phyloP scores from a whole-genome alignment of 2,329 filamentous ascomycete genomes.

The Arthrobotrys pseudoclavata region DNA sequence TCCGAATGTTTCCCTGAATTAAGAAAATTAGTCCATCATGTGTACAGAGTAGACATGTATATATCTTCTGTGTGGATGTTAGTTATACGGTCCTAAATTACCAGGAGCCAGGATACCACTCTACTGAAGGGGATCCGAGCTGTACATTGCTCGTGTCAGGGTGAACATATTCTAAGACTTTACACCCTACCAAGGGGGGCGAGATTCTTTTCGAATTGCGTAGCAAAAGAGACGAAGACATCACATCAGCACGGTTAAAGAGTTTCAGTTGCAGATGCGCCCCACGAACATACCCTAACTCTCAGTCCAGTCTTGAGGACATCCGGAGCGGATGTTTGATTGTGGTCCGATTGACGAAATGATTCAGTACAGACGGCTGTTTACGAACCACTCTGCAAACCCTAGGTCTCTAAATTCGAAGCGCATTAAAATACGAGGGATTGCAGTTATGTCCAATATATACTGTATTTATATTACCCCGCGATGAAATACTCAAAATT shows the following conservation, averaged over 20 bases:
- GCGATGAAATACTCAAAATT: not conserved
- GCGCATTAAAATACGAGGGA: slow-evolving; percentile 10
- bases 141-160: not conserved
- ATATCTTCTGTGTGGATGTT: not conserved
- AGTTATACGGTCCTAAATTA: not conserved
- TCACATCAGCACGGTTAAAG: not conserved
- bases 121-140: not conserved
- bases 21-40: not conserved
- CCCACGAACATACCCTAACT: not conserved
- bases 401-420: not conserved
- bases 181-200: not conserved
- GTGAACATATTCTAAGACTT: slow-evolving; percentile 8
- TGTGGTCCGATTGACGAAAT: slow-evolving; percentile 17
- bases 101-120: not conserved
- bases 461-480: slow-evolving; percentile 1
- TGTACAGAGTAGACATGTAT: not conserved
- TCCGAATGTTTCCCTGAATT: not conserved
- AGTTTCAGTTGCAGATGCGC: not conserved
- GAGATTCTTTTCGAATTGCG: not conserved
- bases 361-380: not conserved
- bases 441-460: not conserved
- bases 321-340: slow-evolving; percentile 2
- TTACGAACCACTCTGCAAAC: not conserved
- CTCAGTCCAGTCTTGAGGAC: not conserved
- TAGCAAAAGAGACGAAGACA: not conserved